These are phyloP conservation scores for Colletotrichum tropicale DNA, from an alignment of 2,329 filamentous ascomycete species.

Conservation along the genomic window DNA sequence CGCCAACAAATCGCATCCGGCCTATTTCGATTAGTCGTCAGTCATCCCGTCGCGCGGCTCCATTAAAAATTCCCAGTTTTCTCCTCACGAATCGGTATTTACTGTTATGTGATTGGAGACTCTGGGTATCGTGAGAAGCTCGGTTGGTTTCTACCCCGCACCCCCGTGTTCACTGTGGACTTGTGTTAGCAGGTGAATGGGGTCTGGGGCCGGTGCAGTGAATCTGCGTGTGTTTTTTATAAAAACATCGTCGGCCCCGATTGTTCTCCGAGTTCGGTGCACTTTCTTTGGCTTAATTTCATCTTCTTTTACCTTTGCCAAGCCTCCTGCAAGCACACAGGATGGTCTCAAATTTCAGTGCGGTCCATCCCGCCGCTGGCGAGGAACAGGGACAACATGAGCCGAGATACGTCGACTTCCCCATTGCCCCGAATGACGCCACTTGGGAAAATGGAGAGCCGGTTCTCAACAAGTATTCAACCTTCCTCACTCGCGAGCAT, in stretches of 20 bases:
- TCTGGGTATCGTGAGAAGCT: not conserved
- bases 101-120: not conserved
- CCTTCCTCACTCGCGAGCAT: not conserved
- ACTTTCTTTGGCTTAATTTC: not conserved
- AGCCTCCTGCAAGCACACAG: fast-evolving
- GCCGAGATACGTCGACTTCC: not conserved
- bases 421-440: not conserved
- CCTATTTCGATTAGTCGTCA: not conserved
- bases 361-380: not conserved
- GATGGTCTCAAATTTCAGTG: not conserved
- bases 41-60: not conserved
- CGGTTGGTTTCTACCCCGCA: not conserved
- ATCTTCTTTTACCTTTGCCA: not conserved
- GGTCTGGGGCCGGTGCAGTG: not conserved
- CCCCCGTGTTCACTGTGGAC: not conserved
- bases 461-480: not conserved
- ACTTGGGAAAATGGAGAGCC: constrained; percentile 1
- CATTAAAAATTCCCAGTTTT: not conserved
- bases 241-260: not conserved
- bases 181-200: not conserved
- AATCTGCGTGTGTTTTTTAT: not conserved
- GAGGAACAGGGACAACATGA: not conserved
- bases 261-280: not conserved
- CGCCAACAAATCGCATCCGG: not conserved
- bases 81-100: not conserved